Evolutionary conservation across 2,329 filamentous ascomycete genomes (phyloP).

Genomic region (Talaromyces sp.): DNA sequence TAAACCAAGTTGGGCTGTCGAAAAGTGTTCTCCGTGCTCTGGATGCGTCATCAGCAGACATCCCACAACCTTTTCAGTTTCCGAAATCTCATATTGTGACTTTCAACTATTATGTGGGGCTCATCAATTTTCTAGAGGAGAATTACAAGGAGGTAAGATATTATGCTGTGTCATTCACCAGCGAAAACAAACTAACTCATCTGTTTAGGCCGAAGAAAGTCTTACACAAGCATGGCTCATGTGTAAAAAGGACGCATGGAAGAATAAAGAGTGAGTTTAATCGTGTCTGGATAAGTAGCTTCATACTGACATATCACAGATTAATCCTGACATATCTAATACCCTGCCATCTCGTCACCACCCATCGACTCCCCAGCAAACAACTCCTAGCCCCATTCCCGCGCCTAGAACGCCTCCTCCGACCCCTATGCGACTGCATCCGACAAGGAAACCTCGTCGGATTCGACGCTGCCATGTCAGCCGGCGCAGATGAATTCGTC

Average conservation of each 20-base stretch:
- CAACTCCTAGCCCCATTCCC: slow-evolving; percentile 70
- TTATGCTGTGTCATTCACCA: not conserved
- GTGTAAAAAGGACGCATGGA: slow-evolving; percentile 66
- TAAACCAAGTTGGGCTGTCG: slow-evolving; percentile 83
- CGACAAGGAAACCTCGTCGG: slow-evolving; percentile 73
- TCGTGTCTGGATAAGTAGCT: not conserved
- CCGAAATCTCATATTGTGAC: slow-evolving; percentile 89
- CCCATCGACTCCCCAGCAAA: slow-evolving; percentile 72
- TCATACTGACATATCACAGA: slow-evolving; percentile 44
- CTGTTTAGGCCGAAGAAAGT: slow-evolving; percentile 66
- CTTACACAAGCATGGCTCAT: slow-evolving; percentile 75
- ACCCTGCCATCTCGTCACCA: slow-evolving; percentile 84
- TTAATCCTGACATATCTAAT: slow-evolving; percentile 93
- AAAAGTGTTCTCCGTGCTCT: slow-evolving; percentile 86
- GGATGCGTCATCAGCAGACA: slow-evolving; percentile 68
- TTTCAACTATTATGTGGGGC: slow-evolving; percentile 92
- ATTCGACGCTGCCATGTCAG: slow-evolving; percentile 75
- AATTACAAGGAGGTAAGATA: slow-evolving; percentile 70
- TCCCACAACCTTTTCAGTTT: slow-evolving; percentile 73
- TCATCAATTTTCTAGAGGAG: slow-evolving; percentile 90
- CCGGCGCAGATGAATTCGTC: slow-evolving; percentile 87
- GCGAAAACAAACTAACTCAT: not conserved
- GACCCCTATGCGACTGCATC: slow-evolving; percentile 72
- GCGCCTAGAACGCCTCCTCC: slow-evolving; percentile 69
- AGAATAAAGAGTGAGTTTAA: slow-evolving; percentile 71